Evolutionary conservation across 805 yeast species (phyloP).

Genomic region (Teunomyces kruisii): DNA sequence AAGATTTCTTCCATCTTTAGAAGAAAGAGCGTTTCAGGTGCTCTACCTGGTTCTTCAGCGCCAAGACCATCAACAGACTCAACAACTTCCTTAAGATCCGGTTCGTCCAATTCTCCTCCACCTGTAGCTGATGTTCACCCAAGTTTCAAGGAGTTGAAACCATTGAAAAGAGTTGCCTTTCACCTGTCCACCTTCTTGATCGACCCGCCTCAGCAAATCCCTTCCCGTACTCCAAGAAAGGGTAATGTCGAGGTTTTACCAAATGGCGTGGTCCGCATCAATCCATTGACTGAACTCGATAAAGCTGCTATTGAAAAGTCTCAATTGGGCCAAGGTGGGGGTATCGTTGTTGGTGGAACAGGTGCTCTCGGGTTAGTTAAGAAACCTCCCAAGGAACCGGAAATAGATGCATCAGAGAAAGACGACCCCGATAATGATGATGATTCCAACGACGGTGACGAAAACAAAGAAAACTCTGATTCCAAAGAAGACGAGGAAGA

Average conservation of each 20-base stretch:
- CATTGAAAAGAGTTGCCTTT: constrained; percentile 43
- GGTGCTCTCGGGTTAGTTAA: constrained; percentile 55
- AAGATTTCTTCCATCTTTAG: background rate
- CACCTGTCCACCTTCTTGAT: constrained; percentile 42
- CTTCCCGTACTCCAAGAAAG: constrained; percentile 75
- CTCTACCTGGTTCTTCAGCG: constrained; percentile 3
- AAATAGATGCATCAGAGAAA: background rate
- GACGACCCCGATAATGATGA: background rate
- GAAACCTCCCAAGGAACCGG: constrained; percentile 8
- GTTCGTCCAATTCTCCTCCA: constrained; percentile 1
- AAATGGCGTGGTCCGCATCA: constrained; percentile 54
- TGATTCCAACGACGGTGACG: constrained; percentile 11
- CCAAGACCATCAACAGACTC: constrained; percentile 4
- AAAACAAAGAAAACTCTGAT: constrained; percentile 7
- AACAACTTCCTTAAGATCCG: background rate
- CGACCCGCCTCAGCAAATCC: constrained; percentile 90
- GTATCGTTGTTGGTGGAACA: constrained; percentile 78
- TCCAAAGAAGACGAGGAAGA: constrained; percentile 16
- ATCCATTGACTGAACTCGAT: constrained; percentile 57
- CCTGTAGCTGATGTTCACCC: constrained; percentile 14
- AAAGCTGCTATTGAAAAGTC: constrained; percentile 40
- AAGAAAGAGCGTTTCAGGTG: constrained; percentile 2
- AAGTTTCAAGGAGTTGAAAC: constrained; percentile 31
- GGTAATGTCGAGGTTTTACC: constrained; percentile 67
- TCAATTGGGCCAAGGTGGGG: constrained; percentile 51